Base-by-base conservation (phyloP, 768 basidiomycete species). In the Mrakia blollopis region DNA sequence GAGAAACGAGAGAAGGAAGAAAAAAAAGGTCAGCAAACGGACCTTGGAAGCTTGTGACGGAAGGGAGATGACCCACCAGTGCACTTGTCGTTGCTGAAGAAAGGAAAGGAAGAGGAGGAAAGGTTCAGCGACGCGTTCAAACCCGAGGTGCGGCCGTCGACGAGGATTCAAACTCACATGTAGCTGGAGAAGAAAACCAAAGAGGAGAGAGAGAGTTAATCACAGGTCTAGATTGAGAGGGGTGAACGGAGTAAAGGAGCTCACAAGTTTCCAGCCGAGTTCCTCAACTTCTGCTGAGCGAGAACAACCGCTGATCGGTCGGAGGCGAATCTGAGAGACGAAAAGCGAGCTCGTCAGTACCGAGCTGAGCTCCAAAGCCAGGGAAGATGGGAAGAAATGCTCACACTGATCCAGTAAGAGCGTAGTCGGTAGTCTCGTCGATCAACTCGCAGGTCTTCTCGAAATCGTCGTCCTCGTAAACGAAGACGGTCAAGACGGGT, bases 401-500 rank as follows among this genome's bases (percentile, higher is more conserved):
- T 28, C 57, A 57, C 84, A 97, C 92, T 16, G 95, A 86, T 50
- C 97, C 97, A n/a, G 97, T 99, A 39, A 99, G 86, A 3, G 89
- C 97, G 83, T 99, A 99, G 65, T 87, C 85, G 41, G 94, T 91
- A 0, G 95, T 92, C 30, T 86, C 86, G 85, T 98, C 91, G 82
- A 98, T 90, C 70, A 98, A 85, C 60, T 93, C 89, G 79, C 93
- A 88, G 0, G 91, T 96, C 84, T 92, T 86, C 78, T 97, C 93
- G 79, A 88, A 97, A 76, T 96, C 88, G 28, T 84, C 87, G 82
- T 98, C 96, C 78, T 93, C 89, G 83, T 91, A 99, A 2, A 98
- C 90, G 84, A 88, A 98, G 76, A 92, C 88, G 91, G 92, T 73
- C 25, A 79, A 67, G 70, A 75, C 68, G 35, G 97, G 97, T 1